Evolutionary conservation across 2,329 filamentous ascomycete genomes (phyloP), one percentile per base, ranked within the genome.

Genomic region (Dryadomyces quercus-mongolicae): DNA sequence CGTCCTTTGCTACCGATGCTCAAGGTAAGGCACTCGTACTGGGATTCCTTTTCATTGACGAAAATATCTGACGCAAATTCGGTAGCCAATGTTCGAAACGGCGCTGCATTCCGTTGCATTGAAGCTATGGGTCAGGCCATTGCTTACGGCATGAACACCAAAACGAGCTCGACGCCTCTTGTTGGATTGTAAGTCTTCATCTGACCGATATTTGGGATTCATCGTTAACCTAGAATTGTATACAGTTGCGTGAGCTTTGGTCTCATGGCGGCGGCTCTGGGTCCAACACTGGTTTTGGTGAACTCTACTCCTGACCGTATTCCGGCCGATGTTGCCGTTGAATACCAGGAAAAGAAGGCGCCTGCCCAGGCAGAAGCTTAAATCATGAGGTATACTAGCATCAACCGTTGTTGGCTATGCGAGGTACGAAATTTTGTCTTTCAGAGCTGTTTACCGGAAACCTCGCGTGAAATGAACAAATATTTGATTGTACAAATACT

Each of bases 1-100:
- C 69, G 1, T 71, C 68, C 1, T 72, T 71, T 58, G 69, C 67
- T 2, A 69, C 68, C 0, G 67, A 71, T 56, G 69, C 69, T 0
- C 68, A 71, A 54, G 64, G 67, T 67, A 46, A 57, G 42, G 22
- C 2, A 8, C 8, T 31, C 25, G 8, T 31, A 31, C 8, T n/a
- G 4, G 25, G 8, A 31, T 31, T 31, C 25, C 8, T 31, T 31
- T 31, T 31, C n/a, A n/a, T n/a, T 4, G 25, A 31, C 4, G 4
- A 4, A 31, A 31, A 5, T 31, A 8, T 31, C 25, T 31, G 8
- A 31, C 8, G 8, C 25, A 31, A 15, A 44, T 21, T 38, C 10
- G 5, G 1, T 25, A 53, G 52, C 52, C 13, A 54, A 54, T 36
- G 52, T 54, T 15, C 52, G 52, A 20, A 54, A 54, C 25, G 52